phyloP scores from a whole-genome alignment of 208 protist genomes.

The Trichomonas vaginalis region DNA sequence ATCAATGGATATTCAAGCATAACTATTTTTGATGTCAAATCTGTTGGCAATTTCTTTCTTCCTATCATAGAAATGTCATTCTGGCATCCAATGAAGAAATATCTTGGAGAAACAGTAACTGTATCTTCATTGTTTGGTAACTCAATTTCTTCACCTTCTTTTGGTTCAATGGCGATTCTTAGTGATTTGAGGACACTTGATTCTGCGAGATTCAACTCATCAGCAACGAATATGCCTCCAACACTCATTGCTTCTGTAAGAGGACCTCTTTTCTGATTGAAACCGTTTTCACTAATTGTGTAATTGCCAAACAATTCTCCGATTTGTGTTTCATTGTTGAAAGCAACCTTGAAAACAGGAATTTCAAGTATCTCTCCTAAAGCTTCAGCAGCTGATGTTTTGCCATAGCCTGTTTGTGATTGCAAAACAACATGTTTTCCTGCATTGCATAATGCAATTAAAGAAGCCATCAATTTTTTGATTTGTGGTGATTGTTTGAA shows the following conservation, averaged over 20 bases:
- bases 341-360: background rate
- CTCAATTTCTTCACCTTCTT: background rate
- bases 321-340: background rate
- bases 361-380: background rate
- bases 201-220: background rate
- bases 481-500: background rate
- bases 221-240: background rate
- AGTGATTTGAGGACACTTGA: background rate
- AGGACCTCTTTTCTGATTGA: background rate
- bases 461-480: background rate
- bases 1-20: background rate
- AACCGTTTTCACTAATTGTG: background rate
- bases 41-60: background rate
- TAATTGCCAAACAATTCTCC: background rate
- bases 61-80: background rate
- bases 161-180: background rate
- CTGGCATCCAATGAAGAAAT: background rate
- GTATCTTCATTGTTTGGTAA: background rate
- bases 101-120: background rate
- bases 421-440: background rate
- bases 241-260: background rate
- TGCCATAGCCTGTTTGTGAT: background rate
- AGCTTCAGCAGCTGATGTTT: background rate
- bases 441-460: background rate
- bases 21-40: background rate